These are phyloP conservation scores for Pleurotus sapidus DNA, from an alignment of 768 basidiomycete species.

Conservation along the genomic window DNA sequence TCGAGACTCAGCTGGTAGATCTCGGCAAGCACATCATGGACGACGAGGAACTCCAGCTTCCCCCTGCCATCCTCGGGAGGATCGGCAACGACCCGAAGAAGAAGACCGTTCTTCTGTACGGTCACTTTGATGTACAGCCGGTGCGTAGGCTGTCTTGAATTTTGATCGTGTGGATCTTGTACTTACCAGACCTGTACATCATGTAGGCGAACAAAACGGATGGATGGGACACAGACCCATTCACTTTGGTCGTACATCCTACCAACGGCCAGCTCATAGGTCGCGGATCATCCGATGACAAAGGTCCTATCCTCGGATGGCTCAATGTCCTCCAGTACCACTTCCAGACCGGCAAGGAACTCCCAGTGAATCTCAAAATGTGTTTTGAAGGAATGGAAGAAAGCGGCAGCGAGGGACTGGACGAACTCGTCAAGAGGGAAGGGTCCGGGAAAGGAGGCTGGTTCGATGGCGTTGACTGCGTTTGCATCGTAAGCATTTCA, in stretches of 20 bases:
- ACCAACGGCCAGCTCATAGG: constrained; percentile 66
- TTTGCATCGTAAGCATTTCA: constrained; percentile 74
- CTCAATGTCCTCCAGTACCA: constrained; percentile 89
- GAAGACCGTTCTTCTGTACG: constrained; percentile 93
- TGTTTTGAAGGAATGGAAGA: constrained; percentile 99
- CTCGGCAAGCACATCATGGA: constrained; percentile 71
- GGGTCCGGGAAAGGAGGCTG: constrained; percentile 56
- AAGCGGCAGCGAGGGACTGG: constrained; percentile 86
- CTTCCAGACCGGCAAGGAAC: constrained; percentile 53
- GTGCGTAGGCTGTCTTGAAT: constrained; percentile 34
- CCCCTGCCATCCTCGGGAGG: constrained; percentile 79
- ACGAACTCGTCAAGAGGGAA: constrained; percentile 80
- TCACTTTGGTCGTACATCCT: constrained; percentile 53
- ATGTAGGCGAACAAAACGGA: constrained; percentile 51
- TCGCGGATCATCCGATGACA: constrained; percentile 88
- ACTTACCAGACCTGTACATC: not conserved
- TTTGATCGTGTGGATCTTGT: not conserved
- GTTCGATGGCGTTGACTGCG: constrained; percentile 87
- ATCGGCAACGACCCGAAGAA: constrained; percentile 84
- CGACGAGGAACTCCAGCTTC: constrained; percentile 70
- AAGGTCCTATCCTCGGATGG: constrained; percentile 89
- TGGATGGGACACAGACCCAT: constrained; percentile 89
- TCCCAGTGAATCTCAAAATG: constrained; percentile 88
- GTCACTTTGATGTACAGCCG: constrained; percentile 95
- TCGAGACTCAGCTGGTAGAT: constrained; percentile 68